These are phyloP conservation scores for Pestalotiopsis sp. DNA, from an alignment of 2,329 filamentous ascomycete species.

Conservation along the genomic window DNA sequence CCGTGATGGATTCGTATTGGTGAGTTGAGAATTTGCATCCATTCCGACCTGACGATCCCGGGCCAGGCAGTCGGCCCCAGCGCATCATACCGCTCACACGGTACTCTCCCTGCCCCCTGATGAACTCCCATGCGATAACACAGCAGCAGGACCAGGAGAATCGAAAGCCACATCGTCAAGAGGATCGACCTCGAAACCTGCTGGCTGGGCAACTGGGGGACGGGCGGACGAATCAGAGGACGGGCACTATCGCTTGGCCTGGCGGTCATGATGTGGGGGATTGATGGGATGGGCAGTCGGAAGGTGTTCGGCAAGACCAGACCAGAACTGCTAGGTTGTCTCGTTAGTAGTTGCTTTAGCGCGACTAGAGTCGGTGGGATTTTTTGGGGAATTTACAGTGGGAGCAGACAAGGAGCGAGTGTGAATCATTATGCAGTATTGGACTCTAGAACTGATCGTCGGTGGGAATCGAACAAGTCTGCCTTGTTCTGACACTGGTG, in stretches of 20 bases:
- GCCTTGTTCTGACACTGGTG: background rate
- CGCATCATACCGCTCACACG: background rate
- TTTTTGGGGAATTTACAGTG: background rate
- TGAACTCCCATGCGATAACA: background rate
- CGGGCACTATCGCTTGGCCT: background rate
- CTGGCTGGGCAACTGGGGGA: background rate
- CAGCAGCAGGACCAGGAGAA: background rate
- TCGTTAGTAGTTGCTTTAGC: background rate
- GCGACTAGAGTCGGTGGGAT: background rate
- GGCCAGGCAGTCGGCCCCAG: background rate
- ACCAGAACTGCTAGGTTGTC: background rate
- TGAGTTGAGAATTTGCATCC: background rate
- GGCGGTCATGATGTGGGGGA: background rate
- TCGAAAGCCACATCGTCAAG: background rate
- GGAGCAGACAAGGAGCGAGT: background rate
- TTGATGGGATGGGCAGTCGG: background rate
- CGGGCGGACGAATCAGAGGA: background rate
- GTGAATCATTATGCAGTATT: background rate
- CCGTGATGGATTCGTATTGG: background rate
- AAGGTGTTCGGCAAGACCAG: background rate
- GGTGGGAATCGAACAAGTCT: background rate
- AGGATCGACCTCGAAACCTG: background rate
- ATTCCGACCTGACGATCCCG: background rate
- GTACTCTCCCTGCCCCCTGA: background rate
- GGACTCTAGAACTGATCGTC: background rate